These are phyloP conservation scores for Penicillium griseofulvum DNA, from an alignment of 2,329 filamentous ascomycete genomes.

Conservation along the genomic window DNA sequence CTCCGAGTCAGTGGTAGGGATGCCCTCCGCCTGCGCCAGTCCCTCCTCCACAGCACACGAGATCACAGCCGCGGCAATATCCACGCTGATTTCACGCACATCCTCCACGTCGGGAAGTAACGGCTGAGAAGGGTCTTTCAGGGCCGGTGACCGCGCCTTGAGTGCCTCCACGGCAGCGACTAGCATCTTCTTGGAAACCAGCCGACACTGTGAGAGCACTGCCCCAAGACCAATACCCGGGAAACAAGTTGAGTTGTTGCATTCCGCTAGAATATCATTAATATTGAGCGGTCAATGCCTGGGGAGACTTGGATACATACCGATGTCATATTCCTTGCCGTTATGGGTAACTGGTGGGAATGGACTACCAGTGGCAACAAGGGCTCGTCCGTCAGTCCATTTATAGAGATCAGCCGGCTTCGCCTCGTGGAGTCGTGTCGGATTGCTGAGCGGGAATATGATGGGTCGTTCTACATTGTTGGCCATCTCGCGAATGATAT, in stretches of 20 bases:
- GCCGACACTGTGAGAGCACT: slow-evolving; percentile 65
- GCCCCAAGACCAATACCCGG: slow-evolving; percentile 80
- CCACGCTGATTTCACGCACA: slow-evolving; percentile 72
- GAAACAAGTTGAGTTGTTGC: slow-evolving; percentile 85
- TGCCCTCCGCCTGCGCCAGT: slow-evolving; percentile 62
- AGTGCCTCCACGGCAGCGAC: slow-evolving; percentile 75
- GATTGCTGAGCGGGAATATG: slow-evolving; percentile 79
- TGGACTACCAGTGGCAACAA: slow-evolving; percentile 80
- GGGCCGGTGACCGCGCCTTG: slow-evolving; percentile 67
- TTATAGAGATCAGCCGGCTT: slow-evolving; percentile 70
- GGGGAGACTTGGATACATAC: slow-evolving; percentile 32
- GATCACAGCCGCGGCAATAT: slow-evolving; percentile 74
- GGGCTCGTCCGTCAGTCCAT: slow-evolving; percentile 74
- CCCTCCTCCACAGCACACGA: slow-evolving; percentile 67
- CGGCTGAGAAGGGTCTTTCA: slow-evolving; percentile 62
- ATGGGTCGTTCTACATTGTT: slow-evolving; percentile 69
- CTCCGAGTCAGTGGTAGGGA: slow-evolving; percentile 52
- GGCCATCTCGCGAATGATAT: slow-evolving; percentile 73
- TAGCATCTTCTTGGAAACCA: slow-evolving; percentile 74
- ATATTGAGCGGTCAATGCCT: neutral
- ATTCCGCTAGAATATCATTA: slow-evolving; percentile 59
- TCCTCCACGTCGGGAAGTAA: slow-evolving; percentile 73
- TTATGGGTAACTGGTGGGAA: slow-evolving; percentile 69
- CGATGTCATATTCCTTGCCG: slow-evolving; percentile 55
- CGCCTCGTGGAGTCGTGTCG: slow-evolving; percentile 79